Evolutionary conservation across 2,329 filamentous ascomycete genomes (phyloP), one percentile per base, ranked within the genome.

Genomic region (Monosporascus ibericus): DNA sequence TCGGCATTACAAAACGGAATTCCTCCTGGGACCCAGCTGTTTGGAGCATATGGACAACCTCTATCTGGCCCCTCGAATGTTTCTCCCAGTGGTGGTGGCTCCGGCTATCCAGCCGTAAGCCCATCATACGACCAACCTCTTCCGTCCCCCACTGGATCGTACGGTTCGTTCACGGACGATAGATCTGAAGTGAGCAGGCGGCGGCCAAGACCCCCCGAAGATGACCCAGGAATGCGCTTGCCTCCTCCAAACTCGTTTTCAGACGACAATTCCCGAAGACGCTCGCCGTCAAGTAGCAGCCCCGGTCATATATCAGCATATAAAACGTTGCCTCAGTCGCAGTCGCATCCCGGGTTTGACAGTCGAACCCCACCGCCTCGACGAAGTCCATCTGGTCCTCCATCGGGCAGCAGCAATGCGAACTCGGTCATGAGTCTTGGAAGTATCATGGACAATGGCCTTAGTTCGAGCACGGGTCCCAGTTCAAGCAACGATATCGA

Each of bases 1-100:
- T 80, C 78, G 2, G 79, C 80, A 17, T 70, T 83, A 6, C 75
- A 76, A n/a, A 78, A 78, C n/a, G 78, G 77, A 15, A 75, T 82
- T 1, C 77, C 79, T 1, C 78, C 79, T 1, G 79, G 80, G 1
- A 80, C 78, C 2, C 78, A 75, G 52, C 68, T 83, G 6, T 83
- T 75, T 58, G 80, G 80, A 22, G 78, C 79, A 0, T 82, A 81
- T 56, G 80, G 80, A 9, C 79, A 83, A 55, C 80, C 80, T 20
- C 59, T 83, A 42, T 70, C 70, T 40, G 63, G 60, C 1, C 61
- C 65, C 9, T 51, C 63, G 3, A 65, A 51, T 48, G 60, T 57
- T 49, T 54, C 52, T 49, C 62, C 56, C 24, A 58, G 57, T 50
- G 53, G 52, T 15, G 24, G 42, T 6, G n/a, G 42, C n/a, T 6